Percentiles rank a stretch among this genome's conserved stretches.
Conservation (phyloP, 2,329 filamentous ascomycete genomes). For the Geosmithia putterillii region DNA sequence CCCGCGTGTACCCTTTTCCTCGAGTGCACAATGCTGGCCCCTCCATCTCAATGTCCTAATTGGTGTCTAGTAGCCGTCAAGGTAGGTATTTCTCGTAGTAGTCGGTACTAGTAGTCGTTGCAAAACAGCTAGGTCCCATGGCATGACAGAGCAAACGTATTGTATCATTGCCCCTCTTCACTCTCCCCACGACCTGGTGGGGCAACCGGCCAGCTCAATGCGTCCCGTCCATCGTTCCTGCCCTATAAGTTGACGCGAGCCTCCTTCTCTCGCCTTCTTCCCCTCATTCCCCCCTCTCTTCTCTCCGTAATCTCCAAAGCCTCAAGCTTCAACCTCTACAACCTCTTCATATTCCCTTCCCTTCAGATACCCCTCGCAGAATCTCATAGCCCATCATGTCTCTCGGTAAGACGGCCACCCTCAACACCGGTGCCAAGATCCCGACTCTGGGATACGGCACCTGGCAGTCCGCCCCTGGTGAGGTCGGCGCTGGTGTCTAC, state of each 20-base stretch:
- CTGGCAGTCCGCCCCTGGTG: constrained; percentile 54
- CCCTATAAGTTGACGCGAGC: background rate
- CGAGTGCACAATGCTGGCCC: too few relatives aligned
- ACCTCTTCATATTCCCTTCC: background rate
- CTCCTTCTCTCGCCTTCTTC: background rate
- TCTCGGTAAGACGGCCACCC: constrained; percentile 39
- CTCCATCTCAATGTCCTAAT: too few relatives aligned
- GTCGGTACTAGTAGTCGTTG: too few relatives aligned
- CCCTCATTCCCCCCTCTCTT: background rate
- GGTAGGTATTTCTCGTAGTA: too few relatives aligned
- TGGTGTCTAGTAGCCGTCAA: too few relatives aligned
- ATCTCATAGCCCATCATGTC: constrained; percentile 32
- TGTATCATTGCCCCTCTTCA: background rate
- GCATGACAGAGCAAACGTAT: too few relatives aligned
- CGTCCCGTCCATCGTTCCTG: background rate
- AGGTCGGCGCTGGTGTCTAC: constrained; percentile 53
- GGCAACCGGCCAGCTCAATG: background rate
- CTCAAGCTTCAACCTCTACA: background rate
- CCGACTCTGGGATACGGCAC: constrained; percentile 48
- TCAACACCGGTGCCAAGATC: constrained; percentile 54
- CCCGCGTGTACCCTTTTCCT: too few relatives aligned
- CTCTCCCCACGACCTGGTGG: background rate
- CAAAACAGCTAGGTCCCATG: too few relatives aligned
- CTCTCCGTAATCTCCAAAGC: background rate
- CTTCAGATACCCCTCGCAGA: background rate